Percentiles rank a stretch among this genome's conserved stretches.
Conservation (phyloP, 805 yeast species). For the Candida parachauliodes region DNA sequence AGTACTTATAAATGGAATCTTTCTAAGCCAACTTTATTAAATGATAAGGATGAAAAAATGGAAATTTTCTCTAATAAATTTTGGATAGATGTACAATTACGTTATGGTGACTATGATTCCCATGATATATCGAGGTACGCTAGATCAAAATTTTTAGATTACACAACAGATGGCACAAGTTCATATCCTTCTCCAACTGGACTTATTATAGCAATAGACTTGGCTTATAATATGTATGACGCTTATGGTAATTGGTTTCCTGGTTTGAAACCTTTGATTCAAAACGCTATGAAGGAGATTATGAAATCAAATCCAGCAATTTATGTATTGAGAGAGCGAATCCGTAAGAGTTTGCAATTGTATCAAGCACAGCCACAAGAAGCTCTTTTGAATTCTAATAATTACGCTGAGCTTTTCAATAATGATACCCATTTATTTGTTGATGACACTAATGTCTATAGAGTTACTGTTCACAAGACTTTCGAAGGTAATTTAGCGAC, state of each 20-base stretch:
- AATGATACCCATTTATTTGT: conserved; percentile 80
- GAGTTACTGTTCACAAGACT: conserved; percentile 89
- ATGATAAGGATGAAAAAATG: conserved; percentile 60
- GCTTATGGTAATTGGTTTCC: conserved; percentile 98
- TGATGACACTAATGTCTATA: conserved; percentile 91
- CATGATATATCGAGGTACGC: conserved; percentile 95
- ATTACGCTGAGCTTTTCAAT: conserved; percentile 86
- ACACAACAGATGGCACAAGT: conserved; percentile 81
- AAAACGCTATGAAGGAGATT: conserved; percentile 87
- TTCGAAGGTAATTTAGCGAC: conserved; percentile 91
- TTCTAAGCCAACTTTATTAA: conserved; percentile 73
- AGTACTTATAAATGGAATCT: conserved; percentile 82
- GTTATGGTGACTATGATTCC: conserved; percentile 97
- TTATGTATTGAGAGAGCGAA: conserved; percentile 86
- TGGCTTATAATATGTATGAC: conserved; percentile 94
- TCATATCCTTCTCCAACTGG: conserved; percentile 94
- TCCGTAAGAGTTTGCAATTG: conserved; percentile 88
- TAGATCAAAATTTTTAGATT: conserved; percentile 87
- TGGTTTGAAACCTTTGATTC: conserved; percentile 85
- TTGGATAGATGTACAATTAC: conserved; percentile 92
- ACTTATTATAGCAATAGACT: conserved; percentile 81
- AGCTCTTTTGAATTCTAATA: conserved; percentile 81
- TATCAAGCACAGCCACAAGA: conserved; percentile 94
- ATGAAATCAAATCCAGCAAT: conserved; percentile 95
- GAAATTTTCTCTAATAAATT: conserved; percentile 65